These are phyloP conservation scores for Madurella fahalii DNA, from an alignment of 2,329 filamentous ascomycete species.

Conservation along the genomic window DNA sequence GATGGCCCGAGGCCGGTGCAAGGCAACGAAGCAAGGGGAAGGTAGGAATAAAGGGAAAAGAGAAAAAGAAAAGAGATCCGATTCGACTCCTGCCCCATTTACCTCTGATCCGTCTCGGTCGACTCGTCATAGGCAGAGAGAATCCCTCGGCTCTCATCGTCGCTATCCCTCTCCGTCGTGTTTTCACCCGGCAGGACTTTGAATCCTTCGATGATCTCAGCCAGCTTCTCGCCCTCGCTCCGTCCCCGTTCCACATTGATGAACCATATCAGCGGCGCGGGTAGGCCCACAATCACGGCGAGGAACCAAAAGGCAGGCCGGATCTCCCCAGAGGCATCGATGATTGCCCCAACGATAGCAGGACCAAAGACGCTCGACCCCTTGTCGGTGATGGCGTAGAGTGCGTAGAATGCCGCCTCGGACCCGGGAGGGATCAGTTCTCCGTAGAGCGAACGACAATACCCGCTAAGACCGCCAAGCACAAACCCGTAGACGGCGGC, in stretches of 20 bases:
- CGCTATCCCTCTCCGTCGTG: conserved; percentile 19
- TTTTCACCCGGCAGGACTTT: conserved; percentile 27
- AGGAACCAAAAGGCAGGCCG: conserved; percentile 90
- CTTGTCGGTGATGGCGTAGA: conserved; percentile 98
- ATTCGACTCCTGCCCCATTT: neutral
- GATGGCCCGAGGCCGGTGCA: no score
- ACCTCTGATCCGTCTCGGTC: conserved; percentile 17
- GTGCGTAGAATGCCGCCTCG: conserved; percentile 91
- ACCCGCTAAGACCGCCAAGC: conserved; percentile 84
- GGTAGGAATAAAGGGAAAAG: no score
- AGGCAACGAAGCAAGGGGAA: neutral
- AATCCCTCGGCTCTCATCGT: conserved; percentile 34
- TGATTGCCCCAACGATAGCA: conserved; percentile 88
- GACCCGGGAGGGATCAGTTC: conserved; percentile 92
- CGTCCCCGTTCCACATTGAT: conserved; percentile 81
- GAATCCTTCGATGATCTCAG: conserved; percentile 55
- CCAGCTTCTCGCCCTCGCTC: conserved; percentile 61
- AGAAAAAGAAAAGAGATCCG: neutral
- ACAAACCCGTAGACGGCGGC: conserved; percentile 91
- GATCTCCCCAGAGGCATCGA: conserved; percentile 76
- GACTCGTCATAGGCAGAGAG: conserved; percentile 34
- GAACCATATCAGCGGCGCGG: conserved; percentile 77
- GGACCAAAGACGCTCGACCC: conserved; percentile 91
- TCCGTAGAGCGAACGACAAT: conserved; percentile 87
- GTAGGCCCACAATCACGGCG: conserved; percentile 75